Base-by-base conservation (phyloP, 208 protist species). In the Leptomonas seymouri region DNA sequence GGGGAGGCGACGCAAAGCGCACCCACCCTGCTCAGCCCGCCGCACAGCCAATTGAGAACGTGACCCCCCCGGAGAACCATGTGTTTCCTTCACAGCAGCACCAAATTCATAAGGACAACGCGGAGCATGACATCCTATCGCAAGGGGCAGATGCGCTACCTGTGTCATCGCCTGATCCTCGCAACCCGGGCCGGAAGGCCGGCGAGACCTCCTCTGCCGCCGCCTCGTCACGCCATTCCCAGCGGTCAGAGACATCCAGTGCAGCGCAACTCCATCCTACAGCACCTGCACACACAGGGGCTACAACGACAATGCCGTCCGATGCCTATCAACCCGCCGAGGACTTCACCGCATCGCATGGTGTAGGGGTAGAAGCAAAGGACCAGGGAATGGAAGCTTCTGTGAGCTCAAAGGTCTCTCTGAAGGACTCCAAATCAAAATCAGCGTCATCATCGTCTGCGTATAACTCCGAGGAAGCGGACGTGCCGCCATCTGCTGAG, bases 221-320 rank as follows among this genome's bases (percentile, higher is more conserved):
- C 12, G 44, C 68, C 16, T 60, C 67, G 48, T 57, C 46, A 25
- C 39, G 21, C 31, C 67, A 31, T 20, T 60, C 59, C 9, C 39
- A 31, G 3, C 27, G 20, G 49, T 66, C 58, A n/a, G 51, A 44
- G 27, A 45, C 59, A 16, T 20, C 34, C 8, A 49, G 30, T 23
- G 50, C 18, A 2, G 51, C 59, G 58, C 55, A 53, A 34, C 4
- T 63, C 39, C 46, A 58, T 11, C 21, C 31, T 16, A 51, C 27
- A 21, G 41, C 39, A 1, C 44, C n/a, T 11, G 2, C 42, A 1
- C 1, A 44, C 23, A 11, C n/a, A 7, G 46, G 55, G 45, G 34
- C 16, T 20, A 21, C 44, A 5, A 15, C 3, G 34, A 39, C 7
- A 5, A 5, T 16, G 44, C 44, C 20, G 44, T 39, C 34, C 34